Conservation (phyloP, 1,139 yeast genomes). For the Trichomonascaceae sp. region DNA sequence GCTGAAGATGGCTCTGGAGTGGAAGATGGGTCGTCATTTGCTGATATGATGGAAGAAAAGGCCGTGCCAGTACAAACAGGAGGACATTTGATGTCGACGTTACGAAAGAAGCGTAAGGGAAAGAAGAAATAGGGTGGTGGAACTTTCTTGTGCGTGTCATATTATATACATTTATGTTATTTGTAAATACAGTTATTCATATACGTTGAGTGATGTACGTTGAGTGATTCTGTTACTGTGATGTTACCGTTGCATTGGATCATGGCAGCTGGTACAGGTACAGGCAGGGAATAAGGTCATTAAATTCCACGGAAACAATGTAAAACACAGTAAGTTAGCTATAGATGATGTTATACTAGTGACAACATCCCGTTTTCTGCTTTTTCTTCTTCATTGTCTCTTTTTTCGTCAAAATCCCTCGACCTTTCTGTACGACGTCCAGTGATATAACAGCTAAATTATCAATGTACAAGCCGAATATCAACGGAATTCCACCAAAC, state of each 20-base stretch:
- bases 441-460: not conserved
- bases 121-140: conserved; percentile 7
- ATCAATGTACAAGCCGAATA: not conserved
- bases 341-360: too few relatives aligned
- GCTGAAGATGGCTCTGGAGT: conserved; percentile 8
- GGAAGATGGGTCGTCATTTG: conserved; percentile 43
- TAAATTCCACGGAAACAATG: too few relatives aligned
- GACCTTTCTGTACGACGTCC: not conserved
- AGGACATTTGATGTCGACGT: conserved; percentile 56
- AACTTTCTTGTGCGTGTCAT: too few relatives aligned
- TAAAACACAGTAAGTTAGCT: too few relatives aligned
- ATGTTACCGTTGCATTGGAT: too few relatives aligned
- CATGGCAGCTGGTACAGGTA: too few relatives aligned
- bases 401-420: not conserved
- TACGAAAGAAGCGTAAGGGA: conserved; percentile 40
- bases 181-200: not conserved
- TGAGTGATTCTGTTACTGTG: too few relatives aligned
- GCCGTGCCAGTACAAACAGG: conserved; percentile 56
- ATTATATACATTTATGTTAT: not conserved
- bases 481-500: too few relatives aligned
- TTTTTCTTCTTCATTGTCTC: not conserved
- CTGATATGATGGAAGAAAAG: conserved; percentile 58
- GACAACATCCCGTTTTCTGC: too few relatives aligned
- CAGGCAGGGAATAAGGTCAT: too few relatives aligned
- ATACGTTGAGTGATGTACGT: too few relatives aligned